These are phyloP conservation scores for Globisporangium radiosum DNA, from an alignment of 352 stramenopile genomes.

Conservation along the genomic window DNA sequence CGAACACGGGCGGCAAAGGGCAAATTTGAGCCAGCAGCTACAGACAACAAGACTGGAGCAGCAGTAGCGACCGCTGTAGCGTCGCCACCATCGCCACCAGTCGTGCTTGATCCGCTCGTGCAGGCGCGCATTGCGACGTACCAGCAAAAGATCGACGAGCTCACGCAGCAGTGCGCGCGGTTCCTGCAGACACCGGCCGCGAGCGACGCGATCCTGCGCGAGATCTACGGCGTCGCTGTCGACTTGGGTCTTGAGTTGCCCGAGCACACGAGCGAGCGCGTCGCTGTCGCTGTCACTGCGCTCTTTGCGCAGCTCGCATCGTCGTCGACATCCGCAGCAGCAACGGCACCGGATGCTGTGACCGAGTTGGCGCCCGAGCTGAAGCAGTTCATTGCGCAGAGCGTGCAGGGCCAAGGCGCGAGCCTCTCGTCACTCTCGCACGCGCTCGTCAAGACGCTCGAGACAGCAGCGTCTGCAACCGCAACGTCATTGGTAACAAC, in stretches of 20 bases:
- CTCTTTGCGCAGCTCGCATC: constrained; percentile 4
- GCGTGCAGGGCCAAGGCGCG: constrained; percentile 29
- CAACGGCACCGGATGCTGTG: constrained; percentile 17
- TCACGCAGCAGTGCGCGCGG: constrained; percentile 39
- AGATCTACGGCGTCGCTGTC: constrained; percentile 64
- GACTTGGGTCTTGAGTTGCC: constrained; percentile 36
- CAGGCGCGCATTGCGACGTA: constrained; percentile 67
- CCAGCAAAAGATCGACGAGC: constrained; percentile 66
- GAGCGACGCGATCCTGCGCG: constrained; percentile 44
- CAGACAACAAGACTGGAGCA: constrained; percentile 14
- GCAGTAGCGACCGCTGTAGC: constrained; percentile 4
- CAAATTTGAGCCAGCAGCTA: constrained; percentile 1
- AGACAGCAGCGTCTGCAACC: neutral
- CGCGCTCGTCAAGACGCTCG: constrained; percentile 25
- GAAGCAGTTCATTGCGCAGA: constrained; percentile 46
- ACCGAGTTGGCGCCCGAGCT: constrained; percentile 22
- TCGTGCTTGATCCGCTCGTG: constrained; percentile 43
- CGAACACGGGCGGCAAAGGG: no score
- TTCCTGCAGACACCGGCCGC: constrained; percentile 19
- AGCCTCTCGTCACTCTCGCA: constrained; percentile 35
- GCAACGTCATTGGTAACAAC: neutral
- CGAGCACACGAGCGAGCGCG: constrained; percentile 1
- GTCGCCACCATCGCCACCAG: constrained; percentile 14
- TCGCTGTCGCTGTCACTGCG: constrained; percentile 11
- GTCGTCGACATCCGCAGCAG: neutral